A percentile compares a stretch with the other conserved stretches of the same genome.
Conservation (phyloP, 768 basidiomycete species). For the Russula compacta region DNA sequence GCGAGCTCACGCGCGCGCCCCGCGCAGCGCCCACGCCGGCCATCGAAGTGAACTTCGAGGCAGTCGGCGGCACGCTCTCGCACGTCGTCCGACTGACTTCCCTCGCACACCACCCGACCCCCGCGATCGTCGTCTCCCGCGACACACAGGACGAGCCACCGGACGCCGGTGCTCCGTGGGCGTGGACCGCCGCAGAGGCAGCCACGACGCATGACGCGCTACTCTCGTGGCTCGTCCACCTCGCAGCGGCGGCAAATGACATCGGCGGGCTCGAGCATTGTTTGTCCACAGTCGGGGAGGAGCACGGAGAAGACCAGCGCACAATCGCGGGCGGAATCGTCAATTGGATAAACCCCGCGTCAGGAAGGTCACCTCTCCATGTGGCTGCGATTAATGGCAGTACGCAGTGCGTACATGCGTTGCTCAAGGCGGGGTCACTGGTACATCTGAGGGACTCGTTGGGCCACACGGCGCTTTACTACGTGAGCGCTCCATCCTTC, state of each 20-base stretch:
- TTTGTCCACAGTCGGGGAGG: conserved; percentile 25
- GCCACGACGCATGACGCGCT: conserved; percentile 59
- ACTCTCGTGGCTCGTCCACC: conserved; percentile 69
- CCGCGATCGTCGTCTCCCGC: conserved; percentile 30
- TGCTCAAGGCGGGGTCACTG: conserved; percentile 67
- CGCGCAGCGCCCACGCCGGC: conserved; percentile 32
- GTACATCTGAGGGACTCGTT: conserved; percentile 75
- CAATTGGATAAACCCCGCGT: conserved; percentile 62
- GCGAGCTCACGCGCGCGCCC: conserved; percentile 63
- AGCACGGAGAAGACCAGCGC: conserved; percentile 23
- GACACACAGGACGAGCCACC: conserved; percentile 33
- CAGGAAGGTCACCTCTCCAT: conserved; percentile 70
- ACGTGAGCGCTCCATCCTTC: conserved; percentile 37
- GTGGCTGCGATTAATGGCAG: conserved; percentile 67
- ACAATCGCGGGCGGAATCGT: conserved; percentile 58
- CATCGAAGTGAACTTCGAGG: conserved; percentile 44
- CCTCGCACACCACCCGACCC: conserved; percentile 29
- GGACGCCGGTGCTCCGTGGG: conserved; percentile 55
- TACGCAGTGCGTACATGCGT: conserved; percentile 30
- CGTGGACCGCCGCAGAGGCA: conserved; percentile 70
- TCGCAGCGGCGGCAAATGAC: conserved; percentile 68
- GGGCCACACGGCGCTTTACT: conserved; percentile 79
- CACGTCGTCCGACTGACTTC: conserved; percentile 60
- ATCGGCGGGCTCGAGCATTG: conserved; percentile 53
- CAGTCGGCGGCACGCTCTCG: conserved; percentile 54